A percentile compares a stretch with the other conserved stretches of the same genome.
These are phyloP conservation scores for Vitis rotundifolia DNA, from an alignment of 164 flowering plant genomes.

Conservation along the genomic window DNA sequence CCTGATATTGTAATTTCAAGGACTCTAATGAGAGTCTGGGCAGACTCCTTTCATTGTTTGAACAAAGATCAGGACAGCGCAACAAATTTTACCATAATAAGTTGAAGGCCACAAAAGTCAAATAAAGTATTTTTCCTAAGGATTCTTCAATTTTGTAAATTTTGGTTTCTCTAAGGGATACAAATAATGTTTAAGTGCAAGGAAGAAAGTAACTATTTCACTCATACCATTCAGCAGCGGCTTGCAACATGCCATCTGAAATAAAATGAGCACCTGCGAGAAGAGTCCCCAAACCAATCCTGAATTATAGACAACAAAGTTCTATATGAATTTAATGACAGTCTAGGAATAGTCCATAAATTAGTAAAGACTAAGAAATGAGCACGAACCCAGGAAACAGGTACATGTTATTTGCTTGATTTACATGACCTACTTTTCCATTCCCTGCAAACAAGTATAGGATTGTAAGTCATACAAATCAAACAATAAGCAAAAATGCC, in stretches of 20 bases:
- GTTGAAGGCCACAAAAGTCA: background rate
- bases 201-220: background rate
- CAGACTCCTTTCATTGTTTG: too few species aligned
- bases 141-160: too few species aligned
- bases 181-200: background rate
- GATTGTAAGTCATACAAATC: background rate
- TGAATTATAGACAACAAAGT: conserved; percentile 30
- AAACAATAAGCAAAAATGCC: background rate
- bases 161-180: too few species aligned
- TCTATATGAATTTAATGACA: background rate
- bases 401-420: conserved; percentile 99
- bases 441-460: conserved; percentile 42
- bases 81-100: too few species aligned
- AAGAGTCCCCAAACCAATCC: conserved; percentile 95
- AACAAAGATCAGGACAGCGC: too few species aligned
- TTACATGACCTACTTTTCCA: conserved; percentile 88
- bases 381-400: conserved; percentile 90
- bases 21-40: background rate
- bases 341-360: background rate
- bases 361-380: background rate
- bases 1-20: background rate
- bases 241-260: conserved; percentile 93
- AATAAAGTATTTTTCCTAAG: too few species aligned
- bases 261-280: conserved; percentile 80
- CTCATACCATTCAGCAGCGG: conserved; percentile 89